phyloP scores from a whole-genome alignment of 164 flowering plant species.

The Nymphaea colorata region DNA sequence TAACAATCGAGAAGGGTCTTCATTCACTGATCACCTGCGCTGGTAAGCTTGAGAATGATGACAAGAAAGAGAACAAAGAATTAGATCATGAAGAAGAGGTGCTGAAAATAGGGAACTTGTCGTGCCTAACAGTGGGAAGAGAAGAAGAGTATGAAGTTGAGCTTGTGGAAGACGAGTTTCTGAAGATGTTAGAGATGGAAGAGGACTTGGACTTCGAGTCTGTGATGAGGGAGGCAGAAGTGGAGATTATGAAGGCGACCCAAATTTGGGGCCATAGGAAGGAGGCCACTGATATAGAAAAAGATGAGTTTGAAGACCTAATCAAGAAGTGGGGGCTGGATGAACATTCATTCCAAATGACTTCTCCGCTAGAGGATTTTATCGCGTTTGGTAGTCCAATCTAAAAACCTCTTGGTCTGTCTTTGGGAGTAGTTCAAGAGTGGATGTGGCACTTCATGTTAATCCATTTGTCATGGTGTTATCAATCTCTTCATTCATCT shows the following conservation, averaged over 20 bases:
- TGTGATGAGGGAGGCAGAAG: constrained; percentile 4
- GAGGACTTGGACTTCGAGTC: constrained; percentile 5
- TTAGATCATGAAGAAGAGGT: background rate
- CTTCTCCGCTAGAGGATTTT: background rate
- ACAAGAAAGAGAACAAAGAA: background rate
- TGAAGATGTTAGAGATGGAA: constrained; percentile 8
- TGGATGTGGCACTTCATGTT: background rate
- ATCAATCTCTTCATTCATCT: background rate
- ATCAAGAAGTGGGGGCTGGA: constrained; percentile 1
- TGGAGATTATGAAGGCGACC: constrained; percentile 6
- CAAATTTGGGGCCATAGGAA: constrained; percentile 3
- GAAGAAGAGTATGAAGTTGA: constrained; percentile 5
- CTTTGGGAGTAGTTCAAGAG: too few relatives aligned
- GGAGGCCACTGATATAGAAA: constrained; percentile 4
- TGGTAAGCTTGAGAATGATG: background rate
- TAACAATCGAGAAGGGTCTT: constrained; percentile 7
- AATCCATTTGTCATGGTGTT: background rate
- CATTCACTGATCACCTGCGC: background rate
- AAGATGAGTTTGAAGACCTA: constrained; percentile 6
- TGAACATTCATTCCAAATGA: constrained; percentile 1
- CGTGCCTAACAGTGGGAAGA: background rate
- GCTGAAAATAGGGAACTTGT: background rate
- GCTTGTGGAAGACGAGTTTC: constrained; percentile 10
- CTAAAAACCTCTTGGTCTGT: background rate
- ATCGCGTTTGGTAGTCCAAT: constrained; percentile 7